Base-by-base conservation (phyloP, 2,329 filamentous ascomycete genomes). In the Talaromyces amestolkiae region DNA sequence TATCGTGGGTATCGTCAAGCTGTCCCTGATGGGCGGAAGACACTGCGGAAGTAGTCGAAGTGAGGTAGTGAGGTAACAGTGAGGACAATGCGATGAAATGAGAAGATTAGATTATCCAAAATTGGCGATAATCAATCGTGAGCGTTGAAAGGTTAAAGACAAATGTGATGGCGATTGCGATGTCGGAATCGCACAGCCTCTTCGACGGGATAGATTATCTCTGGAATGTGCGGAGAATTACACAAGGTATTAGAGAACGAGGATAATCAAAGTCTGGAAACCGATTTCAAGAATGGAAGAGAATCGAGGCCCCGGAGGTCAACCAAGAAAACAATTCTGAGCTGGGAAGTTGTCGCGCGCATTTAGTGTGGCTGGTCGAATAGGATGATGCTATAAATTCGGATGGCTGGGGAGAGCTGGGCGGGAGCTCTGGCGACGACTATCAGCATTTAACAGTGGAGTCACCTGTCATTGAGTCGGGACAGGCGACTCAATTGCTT, bases 1-100 rank as follows among this genome's bases (percentile, higher is more conserved):
- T 69, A 70, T 85, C 83, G 84, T 85, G 74, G 76, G 78, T 75
- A 77, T 85, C 83, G 83, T 86, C 76, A 85, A 79, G 76, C 63
- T 74, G 72, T 75, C 72, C 70, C 68, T 69, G 72, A 70, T 70
- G 71, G 73, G 72, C 72, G 72, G 72, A 75, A 78, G 81, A 81
- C 82, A 84, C 80, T 71, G 73, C 73, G 74, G 72, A 68, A 13
- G 35, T 33, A 61, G 72, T 65, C 69, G 69, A 68, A 66, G 67
- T 67, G 69, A 68, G 63, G 27, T 56, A 59, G 61, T 68, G 69
- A 66, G 71, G 69, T 43, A 66, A 63, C 70, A 72, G 69, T 64
- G 72, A 72, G 66, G 75, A 77, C 77, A 81, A 75, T 72, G 71
- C 70, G 74, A 75, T 33, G 24, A 58, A 35, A 58, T 8, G 53